Base-by-base conservation (phyloP, 768 basidiomycete genomes). In the Termitomyces heimii region DNA sequence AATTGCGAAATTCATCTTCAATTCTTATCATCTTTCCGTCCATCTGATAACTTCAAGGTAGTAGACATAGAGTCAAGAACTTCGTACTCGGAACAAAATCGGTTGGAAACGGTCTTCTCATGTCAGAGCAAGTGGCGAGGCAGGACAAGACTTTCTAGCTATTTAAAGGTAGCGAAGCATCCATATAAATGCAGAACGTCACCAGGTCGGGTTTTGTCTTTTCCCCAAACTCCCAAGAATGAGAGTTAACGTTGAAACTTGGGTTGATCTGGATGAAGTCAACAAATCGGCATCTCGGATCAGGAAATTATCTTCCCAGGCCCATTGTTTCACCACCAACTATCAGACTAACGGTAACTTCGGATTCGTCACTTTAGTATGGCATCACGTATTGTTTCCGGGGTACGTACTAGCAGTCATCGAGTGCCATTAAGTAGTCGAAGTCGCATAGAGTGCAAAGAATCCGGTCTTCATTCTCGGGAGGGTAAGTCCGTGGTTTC, bases 401-500 rank as follows among this genome's bases (percentile, higher is more conserved):
- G 37, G 37, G 37, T 40, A 26, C 53, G 29, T n/a, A 24, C 52
- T 12, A 43, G 8, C 7, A 51, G 48, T 34, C 28, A 32, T 18
- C 53, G 29, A 35, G 35, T 57, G 32, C 24, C 50, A n/a, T 34
- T 55, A 5, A 48, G 22, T 29, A 43, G 47, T 35, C 53, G 55
- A 51, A 62, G 54, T 31, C 66, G 67, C 26, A 67, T 74, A 22
- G 67, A 73, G 50, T 64, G 65, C 37, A 61, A 68, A 46, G 68
- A 68, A 50, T 62, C 64, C 0, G 67, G 65, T 8, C 65, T 74
- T 26, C 53, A 58, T 18, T 67, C 67, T 26, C 56, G 56, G 5
- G 54, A 57, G 58, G 73, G 73, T 68, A 47, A 44, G 65, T 47
- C 13, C 22, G 1, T 49, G 34, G 29, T 18, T 35, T 45, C n/a